Evolutionary conservation across 2,329 filamentous ascomycete species (phyloP), one percentile per base, ranked within the genome.

Genomic region (Colletotrichum abscissum): DNA sequence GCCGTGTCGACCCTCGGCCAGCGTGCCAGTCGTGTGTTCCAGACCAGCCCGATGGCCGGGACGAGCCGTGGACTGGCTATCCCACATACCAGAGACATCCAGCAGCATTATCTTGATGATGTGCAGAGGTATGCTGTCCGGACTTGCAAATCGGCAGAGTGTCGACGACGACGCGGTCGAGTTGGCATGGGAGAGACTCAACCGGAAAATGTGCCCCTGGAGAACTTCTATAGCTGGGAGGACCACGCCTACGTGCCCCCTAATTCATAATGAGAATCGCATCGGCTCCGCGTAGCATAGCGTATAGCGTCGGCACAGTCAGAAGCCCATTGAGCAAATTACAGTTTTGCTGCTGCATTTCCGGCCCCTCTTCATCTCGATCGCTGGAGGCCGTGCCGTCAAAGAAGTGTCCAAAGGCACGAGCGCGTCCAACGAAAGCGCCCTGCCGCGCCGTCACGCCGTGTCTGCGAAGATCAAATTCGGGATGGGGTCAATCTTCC

Each of bases 311-410:
- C 54, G 66, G 30, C 8, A 16, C 19, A n/a, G 33, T 33, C 26
- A 16, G 22, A 59, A 42, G 42, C 14, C 16, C 54, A n/a, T 63
- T 28, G 30, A 38, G 58, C 16, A 24, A n/a, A 49, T 5, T n/a
- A 57, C 42, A 46, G 11, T 26, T 24, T 60, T 56, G 38, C 26
- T 46, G 28, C 46, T 24, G 59, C 59, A 24, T 26, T 54, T 24
- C 70, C 55, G 70, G 69, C 46, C 55, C n/a, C 55, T 54, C 59
- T 57, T 52, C 30, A 49, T 28, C 49, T 70, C 60, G 56, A 49
- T 64, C 67, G 56, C 56, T n/a, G 56, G 59, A 28, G 49, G 28
- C 66, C 59, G 54, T 63, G 69, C 66, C 59, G 66, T 33, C 38
- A 55, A 33, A 35, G n/a, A 33, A 63, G 58, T 16, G 6, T 24